Conservation (phyloP, 1,139 yeast species). For the Geotrichum restrictum region DNA sequence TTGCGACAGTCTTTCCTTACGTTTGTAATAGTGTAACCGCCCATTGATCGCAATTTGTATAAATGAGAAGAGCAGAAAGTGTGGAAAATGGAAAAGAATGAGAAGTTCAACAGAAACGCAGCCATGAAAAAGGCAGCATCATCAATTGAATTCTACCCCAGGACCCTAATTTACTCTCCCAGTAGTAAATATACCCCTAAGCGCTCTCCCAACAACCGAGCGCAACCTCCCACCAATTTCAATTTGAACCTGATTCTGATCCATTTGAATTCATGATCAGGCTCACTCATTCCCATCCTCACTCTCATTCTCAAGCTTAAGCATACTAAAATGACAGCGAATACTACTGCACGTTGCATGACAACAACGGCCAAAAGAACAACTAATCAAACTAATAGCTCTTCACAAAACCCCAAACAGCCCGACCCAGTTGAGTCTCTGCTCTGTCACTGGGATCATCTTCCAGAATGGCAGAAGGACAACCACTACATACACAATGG, state of each 20-base stretch:
- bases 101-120: neutral
- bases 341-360: no score
- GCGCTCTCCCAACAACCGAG: neutral
- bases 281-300: no score
- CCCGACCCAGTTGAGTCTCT: conserved; percentile 1
- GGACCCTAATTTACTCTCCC: conserved; percentile 12
- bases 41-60: conserved; percentile 4
- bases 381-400: neutral
- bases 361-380: neutral
- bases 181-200: neutral
- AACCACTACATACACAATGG: conserved; percentile 73
- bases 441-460: conserved; percentile 42
- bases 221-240: neutral
- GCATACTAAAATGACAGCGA: no score
- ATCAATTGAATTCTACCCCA: conserved; percentile 1
- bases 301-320: no score
- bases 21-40: conserved; percentile 22
- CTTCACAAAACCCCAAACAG: no score
- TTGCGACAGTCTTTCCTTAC: conserved; percentile 11
- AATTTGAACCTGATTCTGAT: neutral
- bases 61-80: neutral
- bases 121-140: neutral
- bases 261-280: no score
- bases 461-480: conserved; percentile 84
- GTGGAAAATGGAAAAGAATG: neutral